Evolutionary conservation across 2,329 filamentous ascomycete species (phyloP).

Genomic region (Leptographium procerum): DNA sequence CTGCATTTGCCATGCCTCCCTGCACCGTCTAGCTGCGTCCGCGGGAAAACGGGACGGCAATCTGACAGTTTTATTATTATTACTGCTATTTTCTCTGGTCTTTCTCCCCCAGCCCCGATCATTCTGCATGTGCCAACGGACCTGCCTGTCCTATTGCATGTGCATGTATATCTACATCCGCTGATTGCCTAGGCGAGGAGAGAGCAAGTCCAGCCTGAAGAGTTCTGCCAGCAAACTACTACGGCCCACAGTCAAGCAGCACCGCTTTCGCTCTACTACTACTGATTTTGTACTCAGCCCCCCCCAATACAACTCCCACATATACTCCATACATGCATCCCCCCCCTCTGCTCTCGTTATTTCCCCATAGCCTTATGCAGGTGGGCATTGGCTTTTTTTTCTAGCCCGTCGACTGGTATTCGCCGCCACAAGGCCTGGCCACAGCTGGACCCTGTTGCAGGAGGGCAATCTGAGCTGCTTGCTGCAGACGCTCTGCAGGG

Average conservation of each 20-base stretch:
- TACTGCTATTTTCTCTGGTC: neutral
- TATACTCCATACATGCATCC: neutral
- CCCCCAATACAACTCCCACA: neutral
- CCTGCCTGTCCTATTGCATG: neutral
- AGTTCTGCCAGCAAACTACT: neutral
- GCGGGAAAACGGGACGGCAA: slow-evolving; percentile 1
- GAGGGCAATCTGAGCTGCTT: neutral
- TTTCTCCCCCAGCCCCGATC: neutral
- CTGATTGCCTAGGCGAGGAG: neutral
- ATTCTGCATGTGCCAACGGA: neutral
- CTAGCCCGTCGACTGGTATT: neutral
- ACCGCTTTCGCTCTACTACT: neutral
- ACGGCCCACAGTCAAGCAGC: neutral
- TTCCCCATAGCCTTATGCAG: slow-evolving; percentile 1
- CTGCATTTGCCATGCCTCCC: neutral
- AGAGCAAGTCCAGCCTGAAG: neutral
- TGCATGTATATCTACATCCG: neutral
- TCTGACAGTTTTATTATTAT: neutral
- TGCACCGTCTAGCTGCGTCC: neutral
- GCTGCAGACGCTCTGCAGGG: slow-evolving; percentile 3
- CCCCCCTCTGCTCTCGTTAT: neutral
- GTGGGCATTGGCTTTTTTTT: neutral
- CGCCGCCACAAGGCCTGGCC: neutral
- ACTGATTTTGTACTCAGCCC: neutral
- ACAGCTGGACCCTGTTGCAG: neutral